A percentile compares a stretch with the other conserved stretches of the same genome.
phyloP scores from a whole-genome alignment of 2,329 filamentous ascomycete genomes.

The Claviceps sp. region DNA sequence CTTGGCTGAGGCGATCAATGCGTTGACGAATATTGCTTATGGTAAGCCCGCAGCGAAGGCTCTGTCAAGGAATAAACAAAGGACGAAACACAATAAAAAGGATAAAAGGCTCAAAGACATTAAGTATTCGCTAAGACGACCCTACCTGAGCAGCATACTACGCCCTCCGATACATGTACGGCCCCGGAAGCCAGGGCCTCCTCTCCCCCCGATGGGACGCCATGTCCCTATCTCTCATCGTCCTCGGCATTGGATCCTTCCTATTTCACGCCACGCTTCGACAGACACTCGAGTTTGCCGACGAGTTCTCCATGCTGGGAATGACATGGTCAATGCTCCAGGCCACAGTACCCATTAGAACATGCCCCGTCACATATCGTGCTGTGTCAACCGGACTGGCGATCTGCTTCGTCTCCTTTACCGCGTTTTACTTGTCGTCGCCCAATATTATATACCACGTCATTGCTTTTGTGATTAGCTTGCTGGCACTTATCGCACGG shows the following conservation, averaged over 20 bases:
- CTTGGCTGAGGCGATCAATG: conserved; percentile 31
- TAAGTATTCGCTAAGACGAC: not conserved
- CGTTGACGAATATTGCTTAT: conserved; percentile 26
- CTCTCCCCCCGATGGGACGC: conserved; percentile 22
- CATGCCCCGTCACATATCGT: conserved; percentile 20
- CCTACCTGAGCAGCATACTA: conserved; percentile 22
- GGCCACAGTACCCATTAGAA: conserved; percentile 30
- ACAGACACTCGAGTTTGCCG: conserved; percentile 30
- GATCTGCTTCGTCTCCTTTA: conserved; percentile 26
- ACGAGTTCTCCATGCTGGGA: conserved; percentile 47
- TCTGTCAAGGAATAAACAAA: not conserved
- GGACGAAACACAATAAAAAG: not conserved
- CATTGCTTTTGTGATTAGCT: conserved; percentile 20
- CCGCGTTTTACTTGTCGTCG: conserved; percentile 28
- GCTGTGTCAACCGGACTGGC: conserved; percentile 25
- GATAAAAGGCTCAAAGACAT: not conserved
- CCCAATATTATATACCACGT: conserved; percentile 31
- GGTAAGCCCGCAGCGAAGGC: conserved; percentile 27
- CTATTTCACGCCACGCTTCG: conserved; percentile 32
- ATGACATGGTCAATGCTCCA: conserved; percentile 39
- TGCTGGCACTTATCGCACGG: conserved; percentile 20
- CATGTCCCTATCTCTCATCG: conserved; percentile 26
- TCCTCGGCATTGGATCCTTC: conserved; percentile 29
- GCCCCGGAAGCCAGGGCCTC: conserved; percentile 17
- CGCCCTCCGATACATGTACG: conserved; percentile 25